Percentiles rank a stretch among this genome's conserved stretches.
Conservation (phyloP, 2,329 filamentous ascomycete genomes). For the Curvularia sp. region DNA sequence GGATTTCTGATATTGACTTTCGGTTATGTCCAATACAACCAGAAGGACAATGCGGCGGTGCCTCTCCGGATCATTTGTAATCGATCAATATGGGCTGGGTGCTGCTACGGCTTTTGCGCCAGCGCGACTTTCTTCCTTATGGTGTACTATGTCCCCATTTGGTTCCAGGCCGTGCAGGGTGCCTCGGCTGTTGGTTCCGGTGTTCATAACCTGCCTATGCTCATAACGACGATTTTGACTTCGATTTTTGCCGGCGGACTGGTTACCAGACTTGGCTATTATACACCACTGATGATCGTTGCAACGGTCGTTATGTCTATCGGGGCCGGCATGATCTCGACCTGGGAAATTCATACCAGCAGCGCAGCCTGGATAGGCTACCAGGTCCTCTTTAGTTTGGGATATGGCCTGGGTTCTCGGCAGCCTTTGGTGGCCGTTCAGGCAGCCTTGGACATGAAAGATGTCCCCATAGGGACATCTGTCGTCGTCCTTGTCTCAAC, state of each 20-base stretch:
- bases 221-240: constrained; percentile 19
- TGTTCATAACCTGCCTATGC: constrained; percentile 19
- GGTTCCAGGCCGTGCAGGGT: constrained; percentile 31
- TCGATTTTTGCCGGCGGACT: constrained; percentile 37
- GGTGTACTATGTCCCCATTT: constrained; percentile 29
- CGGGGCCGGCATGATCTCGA: constrained; percentile 51
- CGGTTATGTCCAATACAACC: no score
- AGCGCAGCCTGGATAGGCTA: constrained; percentile 35
- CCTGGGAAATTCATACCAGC: constrained; percentile 40
- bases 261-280: no score
- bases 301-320: constrained; percentile 18
- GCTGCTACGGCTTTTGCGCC: constrained; percentile 18
- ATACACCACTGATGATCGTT: no score
- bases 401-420: constrained; percentile 53
- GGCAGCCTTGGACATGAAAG: constrained; percentile 44
- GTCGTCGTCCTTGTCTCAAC: no score
- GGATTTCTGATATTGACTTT: no score
- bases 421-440: constrained; percentile 50
- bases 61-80: no score
- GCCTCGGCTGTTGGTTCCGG: constrained; percentile 26
- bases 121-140: constrained; percentile 19
- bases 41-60: no score
- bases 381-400: constrained; percentile 36
- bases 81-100: no score
- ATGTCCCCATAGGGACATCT: constrained; percentile 47